These are phyloP conservation scores for Calonectria ilicicola DNA, from an alignment of 2,329 filamentous ascomycete genomes.

Conservation along the genomic window DNA sequence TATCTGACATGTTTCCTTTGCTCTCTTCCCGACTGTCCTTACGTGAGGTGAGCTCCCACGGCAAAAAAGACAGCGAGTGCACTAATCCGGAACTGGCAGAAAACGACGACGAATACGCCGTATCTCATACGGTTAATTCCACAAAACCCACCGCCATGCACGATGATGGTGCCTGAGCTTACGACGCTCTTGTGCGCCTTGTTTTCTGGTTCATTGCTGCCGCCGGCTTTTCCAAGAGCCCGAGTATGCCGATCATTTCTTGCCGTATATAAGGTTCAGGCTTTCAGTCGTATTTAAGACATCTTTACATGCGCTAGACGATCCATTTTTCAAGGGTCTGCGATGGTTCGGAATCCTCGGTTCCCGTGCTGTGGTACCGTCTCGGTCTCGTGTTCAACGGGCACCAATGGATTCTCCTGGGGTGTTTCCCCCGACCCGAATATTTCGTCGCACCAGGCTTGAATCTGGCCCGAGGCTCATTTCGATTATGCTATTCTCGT, in stretches of 20 bases:
- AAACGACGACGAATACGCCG: constrained; percentile 21
- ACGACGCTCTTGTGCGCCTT: constrained; percentile 22
- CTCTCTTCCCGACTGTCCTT: constrained; percentile 4
- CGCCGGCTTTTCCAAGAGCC: neutral
- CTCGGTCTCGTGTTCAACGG: constrained; percentile 13
- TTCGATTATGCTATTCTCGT: constrained; percentile 4
- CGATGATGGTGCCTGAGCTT: constrained; percentile 16
- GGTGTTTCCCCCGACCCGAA: constrained; percentile 5
- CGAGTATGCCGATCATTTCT: constrained; percentile 1
- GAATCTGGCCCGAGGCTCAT: neutral
- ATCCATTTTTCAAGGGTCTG: neutral
- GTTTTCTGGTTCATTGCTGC: neutral
- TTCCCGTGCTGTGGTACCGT: constrained; percentile 3
- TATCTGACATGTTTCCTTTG: constrained; percentile 1
- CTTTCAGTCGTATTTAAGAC: neutral
- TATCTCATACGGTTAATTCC: constrained; percentile 9
- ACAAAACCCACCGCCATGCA: constrained; percentile 6
- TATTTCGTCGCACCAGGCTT: constrained; percentile 8
- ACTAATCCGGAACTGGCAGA: constrained; percentile 24
- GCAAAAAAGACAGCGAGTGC: constrained; percentile 17
- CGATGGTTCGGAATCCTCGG: constrained; percentile 11
- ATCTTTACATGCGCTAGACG: neutral
- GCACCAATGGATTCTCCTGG: constrained; percentile 1
- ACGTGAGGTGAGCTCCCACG: constrained; percentile 17
- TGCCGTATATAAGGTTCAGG: constrained; percentile 13